A percentile compares a stretch with the other conserved stretches of the same genome.
Evolutionary conservation across 495 filamentous ascomycete genomes (phyloP).

Genomic region (Hyaloscypha finlandica): DNA sequence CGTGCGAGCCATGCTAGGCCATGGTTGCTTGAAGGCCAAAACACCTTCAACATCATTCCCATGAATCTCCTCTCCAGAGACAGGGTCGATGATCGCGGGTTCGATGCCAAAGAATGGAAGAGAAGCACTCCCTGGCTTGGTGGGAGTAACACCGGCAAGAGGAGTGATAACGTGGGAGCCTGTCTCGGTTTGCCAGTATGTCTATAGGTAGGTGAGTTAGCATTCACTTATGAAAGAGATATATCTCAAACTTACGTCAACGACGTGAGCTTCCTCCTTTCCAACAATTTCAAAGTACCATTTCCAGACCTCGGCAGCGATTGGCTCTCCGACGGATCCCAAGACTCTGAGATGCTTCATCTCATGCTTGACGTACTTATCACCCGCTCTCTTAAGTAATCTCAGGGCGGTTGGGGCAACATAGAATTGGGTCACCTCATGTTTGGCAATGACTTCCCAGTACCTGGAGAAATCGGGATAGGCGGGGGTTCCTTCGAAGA

Average conservation of each 20-base stretch:
- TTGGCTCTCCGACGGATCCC: constrained; percentile 97
- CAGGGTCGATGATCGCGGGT: constrained; percentile 95
- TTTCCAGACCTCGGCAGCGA: constrained; percentile 98
- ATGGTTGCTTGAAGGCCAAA: constrained; percentile 95
- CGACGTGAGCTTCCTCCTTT: constrained; percentile 89
- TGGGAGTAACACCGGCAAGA: constrained; percentile 73
- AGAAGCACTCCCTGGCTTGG: constrained; percentile 76
- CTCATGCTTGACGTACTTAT: constrained; percentile 83
- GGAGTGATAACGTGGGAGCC: constrained; percentile 90
- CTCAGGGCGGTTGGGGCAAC: constrained; percentile 94
- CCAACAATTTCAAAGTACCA: constrained; percentile 98
- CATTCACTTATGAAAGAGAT: neutral
- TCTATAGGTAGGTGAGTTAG: constrained; percentile 55
- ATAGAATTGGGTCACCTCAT: constrained; percentile 97
- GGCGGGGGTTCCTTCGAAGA: constrained; percentile 98
- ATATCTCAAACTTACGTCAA: constrained; percentile 71
- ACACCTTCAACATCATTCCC: constrained; percentile 99
- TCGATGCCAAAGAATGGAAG: constrained; percentile 97
- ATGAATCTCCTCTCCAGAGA: constrained; percentile 89
- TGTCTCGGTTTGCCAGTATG: constrained; percentile 99
- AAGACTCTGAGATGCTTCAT: constrained; percentile 90
- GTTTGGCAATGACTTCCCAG: constrained; percentile 97
- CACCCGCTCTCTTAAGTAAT: constrained; percentile 90
- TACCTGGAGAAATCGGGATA: constrained; percentile 98
- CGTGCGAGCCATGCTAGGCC: constrained; percentile 98